A percentile compares a stretch with the other conserved stretches of the same genome.
Evolutionary conservation across 768 basidiomycete species (phyloP).

Genomic region (Mycena polygramma): DNA sequence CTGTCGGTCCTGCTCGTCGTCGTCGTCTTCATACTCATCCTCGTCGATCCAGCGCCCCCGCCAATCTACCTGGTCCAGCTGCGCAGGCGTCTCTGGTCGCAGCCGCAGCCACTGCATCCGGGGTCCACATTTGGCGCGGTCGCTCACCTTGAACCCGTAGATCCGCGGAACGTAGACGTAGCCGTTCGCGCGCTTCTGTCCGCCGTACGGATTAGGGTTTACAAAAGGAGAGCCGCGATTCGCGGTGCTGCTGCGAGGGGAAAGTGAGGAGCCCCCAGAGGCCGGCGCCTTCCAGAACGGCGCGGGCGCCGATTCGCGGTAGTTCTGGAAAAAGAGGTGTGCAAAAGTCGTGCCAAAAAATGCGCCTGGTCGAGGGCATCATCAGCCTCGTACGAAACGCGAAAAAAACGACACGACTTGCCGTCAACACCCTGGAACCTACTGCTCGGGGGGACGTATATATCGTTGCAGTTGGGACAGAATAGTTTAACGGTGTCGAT

Average conservation of each 20-base stretch:
- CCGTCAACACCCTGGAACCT: conserved; percentile 97
- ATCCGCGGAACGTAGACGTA: conserved; percentile 93
- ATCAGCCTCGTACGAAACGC: conserved; percentile 28
- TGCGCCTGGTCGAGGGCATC: conserved; percentile 70
- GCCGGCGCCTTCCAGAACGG: conserved; percentile 88
- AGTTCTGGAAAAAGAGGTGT: conserved; percentile 98
- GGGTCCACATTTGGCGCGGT: conserved; percentile 93
- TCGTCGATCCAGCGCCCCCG: conserved; percentile 88
- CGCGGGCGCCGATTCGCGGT: conserved; percentile 93
- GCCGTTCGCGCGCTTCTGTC: conserved; percentile 89
- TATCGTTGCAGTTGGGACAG: conserved; percentile 98
- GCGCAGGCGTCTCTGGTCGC: conserved; percentile 83
- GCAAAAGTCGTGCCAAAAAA: conserved; percentile 99
- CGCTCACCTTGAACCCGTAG: conserved; percentile 98
- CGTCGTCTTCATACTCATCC: conserved; percentile 72
- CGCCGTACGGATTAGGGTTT: conserved; percentile 91
- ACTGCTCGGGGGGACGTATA: conserved; percentile 95
- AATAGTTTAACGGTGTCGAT: conserved; percentile 98
- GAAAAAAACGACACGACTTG: conserved; percentile 51
- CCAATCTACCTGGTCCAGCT: conserved; percentile 92
- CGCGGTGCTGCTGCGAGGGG: conserved; percentile 62
- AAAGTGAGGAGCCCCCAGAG: conserved; percentile 69
- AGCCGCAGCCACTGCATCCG: conserved; percentile 97
- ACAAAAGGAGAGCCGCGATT: conserved; percentile 70
- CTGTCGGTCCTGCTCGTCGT: conserved; percentile 80